phyloP scores from a whole-genome alignment of 2,329 filamentous ascomycete species.

The Ophiostoma sp. region DNA sequence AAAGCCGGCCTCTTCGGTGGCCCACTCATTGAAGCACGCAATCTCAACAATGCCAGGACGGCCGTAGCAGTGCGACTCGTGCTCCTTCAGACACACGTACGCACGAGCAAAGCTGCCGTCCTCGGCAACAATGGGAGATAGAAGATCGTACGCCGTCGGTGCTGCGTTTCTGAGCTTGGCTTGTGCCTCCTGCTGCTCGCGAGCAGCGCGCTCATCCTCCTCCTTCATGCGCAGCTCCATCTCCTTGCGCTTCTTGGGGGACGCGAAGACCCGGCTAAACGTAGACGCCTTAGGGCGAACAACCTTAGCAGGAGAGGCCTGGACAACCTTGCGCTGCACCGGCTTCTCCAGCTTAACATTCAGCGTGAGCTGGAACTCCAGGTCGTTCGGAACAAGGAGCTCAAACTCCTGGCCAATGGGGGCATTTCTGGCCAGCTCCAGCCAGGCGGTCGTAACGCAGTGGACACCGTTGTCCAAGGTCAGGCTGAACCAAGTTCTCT shows the following conservation, averaged over 20 bases:
- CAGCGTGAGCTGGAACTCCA: conserved; percentile 97
- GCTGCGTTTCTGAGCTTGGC: conserved; percentile 62
- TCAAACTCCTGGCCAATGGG: conserved; percentile 98
- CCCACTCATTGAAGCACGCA: conserved; percentile 98
- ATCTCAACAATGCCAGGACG: conserved; percentile 85
- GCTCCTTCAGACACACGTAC: conserved; percentile 91
- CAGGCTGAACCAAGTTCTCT: conserved; percentile 90
- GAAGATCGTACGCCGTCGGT: conserved; percentile 78
- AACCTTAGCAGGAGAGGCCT: conserved; percentile 59
- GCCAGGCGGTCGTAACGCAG: conserved; percentile 94
- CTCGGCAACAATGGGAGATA: conserved; percentile 81
- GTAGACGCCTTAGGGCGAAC: conserved; percentile 75
- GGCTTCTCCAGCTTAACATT: conserved; percentile 92
- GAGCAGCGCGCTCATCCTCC: conserved; percentile 72
- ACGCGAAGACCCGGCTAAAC: conserved; percentile 89
- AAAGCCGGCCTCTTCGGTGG: conserved; percentile 75
- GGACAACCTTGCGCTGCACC: conserved; percentile 50
- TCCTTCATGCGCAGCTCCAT: conserved; percentile 81
- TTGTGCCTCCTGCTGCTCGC: conserved; percentile 64
- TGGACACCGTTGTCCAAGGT: conserved; percentile 98
- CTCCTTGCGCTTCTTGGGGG: conserved; percentile 95
- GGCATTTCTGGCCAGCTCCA: conserved; percentile 86
- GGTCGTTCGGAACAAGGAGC: conserved; percentile 90
- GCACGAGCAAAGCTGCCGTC: conserved; percentile 94
- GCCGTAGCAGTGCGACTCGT: conserved; percentile 84